These are phyloP conservation scores for Pyrus communis DNA, from an alignment of 306 rosid genomes.

Conservation along the genomic window DNA sequence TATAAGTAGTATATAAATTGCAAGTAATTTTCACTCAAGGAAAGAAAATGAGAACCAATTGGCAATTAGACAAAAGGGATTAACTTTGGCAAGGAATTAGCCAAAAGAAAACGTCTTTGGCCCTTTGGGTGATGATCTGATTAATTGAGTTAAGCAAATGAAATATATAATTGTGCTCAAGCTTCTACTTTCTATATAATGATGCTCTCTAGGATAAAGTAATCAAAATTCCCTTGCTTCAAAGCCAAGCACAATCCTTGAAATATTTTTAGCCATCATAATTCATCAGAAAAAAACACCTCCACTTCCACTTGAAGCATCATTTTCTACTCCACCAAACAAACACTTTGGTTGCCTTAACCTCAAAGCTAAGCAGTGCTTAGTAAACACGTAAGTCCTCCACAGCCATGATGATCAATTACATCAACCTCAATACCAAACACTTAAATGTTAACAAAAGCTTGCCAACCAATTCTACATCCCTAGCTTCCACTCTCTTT, in stretches of 20 bases:
- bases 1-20: too few relatives aligned
- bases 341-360: slow-evolving; percentile 27
- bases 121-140: neutral
- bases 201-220: neutral
- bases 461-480: slow-evolving; percentile 10
- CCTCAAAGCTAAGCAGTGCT: slow-evolving; percentile 66
- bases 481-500: slow-evolving; percentile 3
- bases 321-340: slow-evolving; percentile 41
- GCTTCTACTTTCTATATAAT: neutral
- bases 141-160: neutral
- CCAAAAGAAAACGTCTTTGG: neutral
- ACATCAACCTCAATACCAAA: slow-evolving; percentile 27
- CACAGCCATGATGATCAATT: slow-evolving; percentile 22
- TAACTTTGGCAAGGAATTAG: neutral
- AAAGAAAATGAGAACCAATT: neutral
- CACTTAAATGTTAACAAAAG: slow-evolving; percentile 31
- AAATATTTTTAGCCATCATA: neutral
- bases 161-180: neutral
- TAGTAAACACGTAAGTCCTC: neutral
- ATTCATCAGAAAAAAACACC: neutral
- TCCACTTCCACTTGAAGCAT: neutral
- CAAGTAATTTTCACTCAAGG: neutral
- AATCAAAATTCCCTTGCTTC: slow-evolving; percentile 27
- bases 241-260: slow-evolving; percentile 42
- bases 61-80: neutral